These are phyloP conservation scores for Pascua guehoae DNA, from an alignment of 1,284 basidiomycete species.

Conservation along the genomic window DNA sequence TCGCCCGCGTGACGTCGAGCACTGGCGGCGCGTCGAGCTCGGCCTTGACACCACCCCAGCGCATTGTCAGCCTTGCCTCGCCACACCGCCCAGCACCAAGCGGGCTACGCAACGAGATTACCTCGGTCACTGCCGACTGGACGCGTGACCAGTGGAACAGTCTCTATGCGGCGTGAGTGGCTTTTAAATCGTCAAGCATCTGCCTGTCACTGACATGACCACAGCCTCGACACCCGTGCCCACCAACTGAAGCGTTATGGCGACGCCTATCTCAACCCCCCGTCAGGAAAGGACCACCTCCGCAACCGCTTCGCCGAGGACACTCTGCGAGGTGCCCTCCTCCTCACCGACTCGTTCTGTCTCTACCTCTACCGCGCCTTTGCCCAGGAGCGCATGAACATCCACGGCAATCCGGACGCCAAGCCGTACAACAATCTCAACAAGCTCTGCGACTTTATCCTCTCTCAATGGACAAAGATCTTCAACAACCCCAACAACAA, in stretches of 20 bases:
- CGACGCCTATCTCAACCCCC: conserved; percentile 34
- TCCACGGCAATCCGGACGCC: conserved; percentile 25
- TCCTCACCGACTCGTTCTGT: conserved; percentile 52
- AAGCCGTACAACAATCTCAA: conserved; percentile 31
- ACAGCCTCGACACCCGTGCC: conserved; percentile 25
- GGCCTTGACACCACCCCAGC: conserved; percentile 7
- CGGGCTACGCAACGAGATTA: conserved; percentile 20
- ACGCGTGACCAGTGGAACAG: conserved; percentile 17
- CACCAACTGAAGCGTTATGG: conserved; percentile 38
- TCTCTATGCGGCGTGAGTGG: conserved; percentile 5
- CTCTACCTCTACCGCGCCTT: conserved; percentile 54
- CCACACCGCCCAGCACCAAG: conserved; percentile 12
- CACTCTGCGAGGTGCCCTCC: conserved; percentile 43
- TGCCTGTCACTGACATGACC: conserved; percentile 2
- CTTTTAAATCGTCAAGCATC: background rate
- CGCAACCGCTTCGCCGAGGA: conserved; percentile 25
- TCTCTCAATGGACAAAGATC: conserved; percentile 33
- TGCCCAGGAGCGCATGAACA: conserved; percentile 49
- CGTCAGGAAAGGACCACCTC: conserved; percentile 24
- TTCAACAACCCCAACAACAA: conserved; percentile 1
- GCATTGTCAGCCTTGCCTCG: conserved; percentile 1
- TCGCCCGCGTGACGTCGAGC: conserved; percentile 1
- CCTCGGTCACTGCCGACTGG: conserved; percentile 16
- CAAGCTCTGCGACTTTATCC: conserved; percentile 32
- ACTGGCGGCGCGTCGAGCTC: background rate